Conservation (phyloP, 176 grass and related monocot genomes). For the Oryza glumipatula region DNA sequence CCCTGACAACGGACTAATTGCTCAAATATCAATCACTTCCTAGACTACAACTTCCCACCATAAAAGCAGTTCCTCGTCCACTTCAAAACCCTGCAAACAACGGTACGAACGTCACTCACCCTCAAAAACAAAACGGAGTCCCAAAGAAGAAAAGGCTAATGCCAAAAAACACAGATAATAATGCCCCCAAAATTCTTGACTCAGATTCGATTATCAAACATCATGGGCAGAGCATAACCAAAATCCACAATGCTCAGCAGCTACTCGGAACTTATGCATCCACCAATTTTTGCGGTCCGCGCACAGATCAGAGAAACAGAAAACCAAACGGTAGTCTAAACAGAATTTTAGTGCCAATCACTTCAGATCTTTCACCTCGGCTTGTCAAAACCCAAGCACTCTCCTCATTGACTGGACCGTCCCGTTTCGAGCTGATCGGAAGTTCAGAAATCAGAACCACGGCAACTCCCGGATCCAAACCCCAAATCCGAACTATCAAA, state of each 20-base stretch:
- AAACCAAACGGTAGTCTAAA: not conserved
- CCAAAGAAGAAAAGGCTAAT: not conserved
- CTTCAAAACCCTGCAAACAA: conserved; percentile 53
- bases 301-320: conserved; percentile 5
- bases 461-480: conserved; percentile 45
- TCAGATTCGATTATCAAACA: not conserved
- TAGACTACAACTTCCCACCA: conserved; percentile 19
- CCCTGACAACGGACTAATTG: not conserved
- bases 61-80: not conserved
- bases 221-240: not conserved
- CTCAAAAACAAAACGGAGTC: conserved; percentile 16
- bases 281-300: not conserved
- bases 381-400: conserved; percentile 32
- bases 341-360: conserved; percentile 5
- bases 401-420: conserved; percentile 2
- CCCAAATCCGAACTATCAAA: conserved; percentile 34
- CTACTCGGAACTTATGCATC: not conserved
- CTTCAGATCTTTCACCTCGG: conserved; percentile 38
- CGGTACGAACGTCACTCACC: conserved; percentile 6
- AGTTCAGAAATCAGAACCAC: conserved; percentile 7
- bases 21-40: not conserved
- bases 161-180: not conserved
- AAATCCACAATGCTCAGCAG: not conserved
- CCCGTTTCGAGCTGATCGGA: not conserved
- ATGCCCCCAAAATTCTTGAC: not conserved